A percentile compares a stretch with the other conserved stretches of the same genome.
Evolutionary conservation across 768 basidiomycete genomes (phyloP).

Genomic region (Boletellus ananas): DNA sequence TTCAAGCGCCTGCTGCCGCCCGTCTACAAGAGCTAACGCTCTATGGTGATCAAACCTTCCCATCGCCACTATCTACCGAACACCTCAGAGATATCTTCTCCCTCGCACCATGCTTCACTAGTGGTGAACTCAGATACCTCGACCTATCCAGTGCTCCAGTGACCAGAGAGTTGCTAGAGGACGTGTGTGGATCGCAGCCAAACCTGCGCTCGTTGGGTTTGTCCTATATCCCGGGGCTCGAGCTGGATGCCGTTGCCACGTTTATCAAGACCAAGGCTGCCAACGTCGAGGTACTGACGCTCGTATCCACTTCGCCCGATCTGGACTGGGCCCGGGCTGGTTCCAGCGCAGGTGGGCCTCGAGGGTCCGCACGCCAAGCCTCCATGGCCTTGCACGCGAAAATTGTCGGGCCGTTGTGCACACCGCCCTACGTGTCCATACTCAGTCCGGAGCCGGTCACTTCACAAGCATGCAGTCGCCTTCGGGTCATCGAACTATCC

Average conservation of each 20-base stretch:
- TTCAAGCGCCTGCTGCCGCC: slow-evolving; percentile 59
- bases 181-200: slow-evolving; percentile 58
- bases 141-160: slow-evolving; percentile 86
- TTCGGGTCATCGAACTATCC: slow-evolving; percentile 87
- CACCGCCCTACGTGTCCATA: slow-evolving; percentile 70
- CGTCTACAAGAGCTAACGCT: slow-evolving; percentile 76
- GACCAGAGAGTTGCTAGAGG: slow-evolving; percentile 48
- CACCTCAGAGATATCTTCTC: slow-evolving; percentile 68
- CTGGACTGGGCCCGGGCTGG: slow-evolving; percentile 52
- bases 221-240: slow-evolving; percentile 75
- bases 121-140: slow-evolving; percentile 75
- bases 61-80: slow-evolving; percentile 61
- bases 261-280: slow-evolving; percentile 68
- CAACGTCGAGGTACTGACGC: slow-evolving; percentile 82
- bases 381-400: slow-evolving; percentile 73
- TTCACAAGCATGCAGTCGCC: slow-evolving; percentile 52
- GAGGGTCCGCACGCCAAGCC: slow-evolving; percentile 59
- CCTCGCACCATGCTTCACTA: slow-evolving; percentile 74
- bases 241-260: slow-evolving; percentile 57
- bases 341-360: slow-evolving; percentile 22
- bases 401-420: slow-evolving; percentile 76
- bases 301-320: slow-evolving; percentile 73
- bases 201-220: slow-evolving; percentile 85
- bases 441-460: slow-evolving; percentile 32
- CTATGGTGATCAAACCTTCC: slow-evolving; percentile 84